phyloP scores from a whole-genome alignment of 176 grass and related monocot species.

The Avena insularis region DNA sequence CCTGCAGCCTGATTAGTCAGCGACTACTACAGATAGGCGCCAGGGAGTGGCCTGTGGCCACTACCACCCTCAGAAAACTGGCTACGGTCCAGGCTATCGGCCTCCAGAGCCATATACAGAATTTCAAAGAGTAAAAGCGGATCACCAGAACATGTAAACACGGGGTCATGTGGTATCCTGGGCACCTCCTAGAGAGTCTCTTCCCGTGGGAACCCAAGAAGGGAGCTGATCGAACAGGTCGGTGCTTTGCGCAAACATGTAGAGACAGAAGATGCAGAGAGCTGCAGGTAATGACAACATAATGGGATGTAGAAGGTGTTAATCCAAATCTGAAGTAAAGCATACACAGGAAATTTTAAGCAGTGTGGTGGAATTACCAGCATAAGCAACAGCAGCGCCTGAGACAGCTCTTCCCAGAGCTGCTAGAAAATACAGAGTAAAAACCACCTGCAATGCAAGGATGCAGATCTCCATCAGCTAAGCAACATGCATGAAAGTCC shows the following conservation, averaged over 20 bases:
- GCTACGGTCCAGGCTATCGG: neutral
- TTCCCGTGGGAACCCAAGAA: constrained; percentile 57
- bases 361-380: constrained; percentile 59
- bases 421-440: constrained; percentile 76
- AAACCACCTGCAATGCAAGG: constrained; percentile 68
- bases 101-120: neutral
- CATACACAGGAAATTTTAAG: neutral
- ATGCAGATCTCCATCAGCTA: constrained; percentile 7
- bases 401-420: constrained; percentile 82
- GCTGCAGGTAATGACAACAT: constrained; percentile 45
- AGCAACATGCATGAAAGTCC: neutral
- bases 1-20: neutral
- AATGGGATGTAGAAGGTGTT: neutral
- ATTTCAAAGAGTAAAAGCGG: neutral
- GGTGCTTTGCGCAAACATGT: constrained; percentile 73
- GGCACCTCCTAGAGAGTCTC: constrained; percentile 47
- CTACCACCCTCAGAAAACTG: neutral
- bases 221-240: constrained; percentile 57
- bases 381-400: constrained; percentile 85
- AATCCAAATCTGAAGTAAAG: constrained; percentile 1
- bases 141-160: neutral
- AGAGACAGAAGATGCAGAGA: constrained; percentile 80
- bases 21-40: neutral
- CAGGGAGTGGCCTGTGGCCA: neutral
- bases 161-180: constrained; percentile 52